A percentile compares a stretch with the other conserved stretches of the same genome.
phyloP scores from a whole-genome alignment of 2,329 filamentous ascomycete species.

The Talaromyces sp. region DNA sequence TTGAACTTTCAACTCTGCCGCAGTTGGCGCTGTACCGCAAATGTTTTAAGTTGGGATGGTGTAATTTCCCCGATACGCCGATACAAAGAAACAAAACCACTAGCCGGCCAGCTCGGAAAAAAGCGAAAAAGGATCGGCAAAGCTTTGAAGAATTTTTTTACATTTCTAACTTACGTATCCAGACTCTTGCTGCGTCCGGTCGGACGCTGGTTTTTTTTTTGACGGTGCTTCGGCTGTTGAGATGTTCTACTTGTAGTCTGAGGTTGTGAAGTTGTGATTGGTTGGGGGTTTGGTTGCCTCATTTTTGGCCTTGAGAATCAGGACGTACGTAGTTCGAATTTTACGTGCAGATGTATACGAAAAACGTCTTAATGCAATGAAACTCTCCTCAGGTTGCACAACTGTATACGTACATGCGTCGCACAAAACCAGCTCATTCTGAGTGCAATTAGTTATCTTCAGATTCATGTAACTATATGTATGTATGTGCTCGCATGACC shows the following conservation, averaged over 20 bases:
- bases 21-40: background rate
- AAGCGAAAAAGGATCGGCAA: conserved; percentile 4
- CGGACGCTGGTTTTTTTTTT: background rate
- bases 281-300: background rate
- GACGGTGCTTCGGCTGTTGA: background rate
- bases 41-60: background rate
- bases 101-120: background rate
- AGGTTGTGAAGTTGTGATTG: background rate
- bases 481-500: too few relatives aligned
- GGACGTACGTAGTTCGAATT: too few relatives aligned
- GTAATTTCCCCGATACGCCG: background rate
- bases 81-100: too few relatives aligned
- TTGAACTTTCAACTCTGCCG: background rate
- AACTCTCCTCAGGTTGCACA: too few relatives aligned
- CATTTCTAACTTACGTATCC: too few relatives aligned
- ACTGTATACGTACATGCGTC: too few relatives aligned
- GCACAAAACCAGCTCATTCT: too few relatives aligned
- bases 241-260: too few relatives aligned
- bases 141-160: conserved; percentile 4
- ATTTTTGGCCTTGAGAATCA: background rate
- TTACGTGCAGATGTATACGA: too few relatives aligned
- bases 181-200: background rate
- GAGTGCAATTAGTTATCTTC: too few relatives aligned
- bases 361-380: too few relatives aligned
- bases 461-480: too few relatives aligned